Evolutionary conservation across 352 stramenopile genomes (phyloP), one percentile per base, ranked within the genome.

Genomic region (Phytopythium oedochilum): DNA sequence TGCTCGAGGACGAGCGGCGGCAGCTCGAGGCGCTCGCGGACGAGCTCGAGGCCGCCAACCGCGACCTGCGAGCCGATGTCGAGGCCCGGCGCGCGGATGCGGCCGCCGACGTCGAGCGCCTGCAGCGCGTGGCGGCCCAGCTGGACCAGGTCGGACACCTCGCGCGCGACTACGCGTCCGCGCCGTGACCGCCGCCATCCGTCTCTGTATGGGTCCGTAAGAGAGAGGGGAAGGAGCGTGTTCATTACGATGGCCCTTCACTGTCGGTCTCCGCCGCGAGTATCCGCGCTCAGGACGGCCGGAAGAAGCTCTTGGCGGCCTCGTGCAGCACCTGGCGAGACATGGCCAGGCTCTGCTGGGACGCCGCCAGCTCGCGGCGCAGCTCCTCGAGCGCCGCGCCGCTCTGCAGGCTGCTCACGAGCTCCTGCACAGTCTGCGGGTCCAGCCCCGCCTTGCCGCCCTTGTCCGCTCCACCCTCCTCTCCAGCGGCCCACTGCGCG

Each of bases 371-470:
- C 63, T 93, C 80, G 28, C 69, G 61, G n/a, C 78, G 70, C 20
- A 89, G 56, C 46, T 91, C 80, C 0, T 85, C 64, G 5, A 90
- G 52, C 38, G 69, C 70, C 29, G 78, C 85, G 42, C 82, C 82
- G 38, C 86, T 73, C 65, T 89, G 73, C 40, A 92, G 78, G 54
- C 79, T 89, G 64, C 68, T 88, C 46, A 92, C 67, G 1, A 92
- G 69, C 47, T 67, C 65, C 64, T 92, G 81, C 40, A 92, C 51
- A 0, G 66, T 72, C 44, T 88, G 76, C 38, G 73, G 63, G 50
- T 89, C 76, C 70, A 89, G 79, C 22, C 53, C 71, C 54, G 39
- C 59, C 58, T n/a, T 63, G 49, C 60, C 66, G 31, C 38, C 49
- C 25, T 45, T 55, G 22, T 32, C 23, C 23, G 46, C 20, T 35